Conservation (phyloP, 345 rosid species). For the Brassica carinata region DNA sequence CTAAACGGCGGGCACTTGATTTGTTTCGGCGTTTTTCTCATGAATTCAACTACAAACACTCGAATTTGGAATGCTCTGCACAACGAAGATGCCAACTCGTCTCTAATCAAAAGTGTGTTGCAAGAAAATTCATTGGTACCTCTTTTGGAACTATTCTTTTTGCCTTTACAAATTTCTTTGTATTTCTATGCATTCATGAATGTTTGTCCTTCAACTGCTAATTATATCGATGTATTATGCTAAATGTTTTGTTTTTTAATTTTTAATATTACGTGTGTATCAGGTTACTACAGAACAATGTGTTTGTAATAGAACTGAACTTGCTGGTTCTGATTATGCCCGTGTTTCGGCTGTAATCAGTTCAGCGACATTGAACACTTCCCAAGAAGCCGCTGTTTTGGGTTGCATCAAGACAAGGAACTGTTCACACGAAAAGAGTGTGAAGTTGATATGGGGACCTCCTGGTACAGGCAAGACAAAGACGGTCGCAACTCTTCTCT, state of each 20-base stretch:
- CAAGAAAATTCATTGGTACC: slow-evolving; percentile 32
- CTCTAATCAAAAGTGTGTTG: slow-evolving; percentile 36
- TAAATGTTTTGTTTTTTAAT: too few species aligned
- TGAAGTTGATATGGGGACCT: slow-evolving; percentile 55
- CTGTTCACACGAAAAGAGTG: slow-evolving; percentile 29
- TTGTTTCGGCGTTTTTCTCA: slow-evolving; percentile 39
- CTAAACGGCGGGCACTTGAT: not conserved
- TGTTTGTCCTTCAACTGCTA: too few species aligned
- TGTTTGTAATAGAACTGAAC: not conserved
- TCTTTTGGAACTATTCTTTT: not conserved
- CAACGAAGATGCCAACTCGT: not conserved
- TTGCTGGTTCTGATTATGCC: not conserved
- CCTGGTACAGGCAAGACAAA: slow-evolving; percentile 60
- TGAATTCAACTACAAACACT: slow-evolving; percentile 40
- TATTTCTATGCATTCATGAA: too few species aligned
- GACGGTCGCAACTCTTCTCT: slow-evolving; percentile 38
- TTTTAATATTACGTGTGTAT: not conserved
- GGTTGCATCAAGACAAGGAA: slow-evolving; percentile 19
- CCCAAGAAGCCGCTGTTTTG: slow-evolving; percentile 42
- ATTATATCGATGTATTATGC: too few species aligned
- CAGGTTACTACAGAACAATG: slow-evolving; percentile 23
- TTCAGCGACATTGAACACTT: slow-evolving; percentile 33
- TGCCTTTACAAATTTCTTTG: too few species aligned
- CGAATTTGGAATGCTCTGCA: slow-evolving; percentile 48
- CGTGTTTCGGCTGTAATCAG: slow-evolving; percentile 13